Percentiles rank a stretch among this genome's conserved stretches.
Conservation (phyloP, 371 early-diverging fungal species). For the Entomophthora muscae region DNA sequence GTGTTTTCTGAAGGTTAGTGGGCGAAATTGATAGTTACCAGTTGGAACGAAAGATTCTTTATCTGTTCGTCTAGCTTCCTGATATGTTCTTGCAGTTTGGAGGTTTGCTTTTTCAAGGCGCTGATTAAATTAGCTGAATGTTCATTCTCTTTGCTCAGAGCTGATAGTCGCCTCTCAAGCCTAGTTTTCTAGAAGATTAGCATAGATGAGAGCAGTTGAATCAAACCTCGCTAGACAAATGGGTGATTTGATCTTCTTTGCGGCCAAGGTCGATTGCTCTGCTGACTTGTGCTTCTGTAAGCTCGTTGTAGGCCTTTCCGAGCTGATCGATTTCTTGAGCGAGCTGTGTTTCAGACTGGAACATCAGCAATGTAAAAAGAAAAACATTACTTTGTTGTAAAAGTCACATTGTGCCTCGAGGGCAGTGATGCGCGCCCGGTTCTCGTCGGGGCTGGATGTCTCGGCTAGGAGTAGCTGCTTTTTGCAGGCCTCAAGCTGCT, state of each 20-base stretch:
- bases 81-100: constrained; percentile 9
- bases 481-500: constrained; percentile 15
- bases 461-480: constrained; percentile 12
- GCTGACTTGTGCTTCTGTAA: constrained; percentile 61
- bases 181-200: constrained; percentile 8
- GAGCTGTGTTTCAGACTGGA: constrained; percentile 39
- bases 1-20: constrained; percentile 24
- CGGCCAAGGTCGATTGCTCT: constrained; percentile 49
- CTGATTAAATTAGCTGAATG: background rate
- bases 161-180: background rate
- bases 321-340: constrained; percentile 58
- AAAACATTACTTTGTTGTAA: constrained; percentile 18
- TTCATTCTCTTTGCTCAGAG: constrained; percentile 5
- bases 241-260: constrained; percentile 53
- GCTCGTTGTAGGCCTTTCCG: constrained; percentile 47
- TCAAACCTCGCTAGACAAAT: constrained; percentile 2
- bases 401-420: constrained; percentile 21
- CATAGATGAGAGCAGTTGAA: background rate
- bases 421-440: background rate
- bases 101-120: constrained; percentile 4
- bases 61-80: constrained; percentile 10
- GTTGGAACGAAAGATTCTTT: constrained; percentile 9
- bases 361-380: constrained; percentile 14
- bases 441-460: constrained; percentile 8
- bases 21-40: constrained; percentile 18